A percentile compares a stretch with the other conserved stretches of the same genome.
phyloP scores from a whole-genome alignment of 1,284 basidiomycete genomes.

The Mycena citricolor region DNA sequence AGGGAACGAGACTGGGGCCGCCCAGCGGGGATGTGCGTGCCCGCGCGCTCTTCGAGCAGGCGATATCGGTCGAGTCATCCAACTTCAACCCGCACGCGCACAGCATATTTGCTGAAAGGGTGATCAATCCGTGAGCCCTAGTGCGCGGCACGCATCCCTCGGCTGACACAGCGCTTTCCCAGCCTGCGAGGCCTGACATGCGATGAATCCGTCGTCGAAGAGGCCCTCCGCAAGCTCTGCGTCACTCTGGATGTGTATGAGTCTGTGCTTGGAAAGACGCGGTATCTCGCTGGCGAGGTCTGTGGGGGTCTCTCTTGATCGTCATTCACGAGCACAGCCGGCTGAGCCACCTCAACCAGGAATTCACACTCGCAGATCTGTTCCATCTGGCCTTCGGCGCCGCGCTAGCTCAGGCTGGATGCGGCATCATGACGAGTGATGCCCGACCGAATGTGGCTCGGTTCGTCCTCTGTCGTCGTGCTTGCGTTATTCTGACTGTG shows the following conservation, averaged over 20 bases:
- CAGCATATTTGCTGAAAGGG: conserved; percentile 34
- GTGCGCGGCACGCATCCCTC: not conserved
- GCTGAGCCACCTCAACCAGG: not conserved
- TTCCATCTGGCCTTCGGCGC: conserved; percentile 28
- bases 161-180: conserved; percentile 2
- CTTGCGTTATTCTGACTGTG: no score
- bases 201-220: conserved; percentile 33
- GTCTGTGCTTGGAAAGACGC: conserved; percentile 47
- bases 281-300: conserved; percentile 52
- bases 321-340: no score
- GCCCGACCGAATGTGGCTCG: conserved; percentile 35
- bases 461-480: no score
- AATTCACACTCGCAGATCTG: conserved; percentile 12
- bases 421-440: conserved; percentile 33
- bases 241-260: conserved; percentile 43
- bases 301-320: conserved; percentile 19
- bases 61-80: conserved; percentile 11
- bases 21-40: not conserved
- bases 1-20: conserved; percentile 18
- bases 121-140: conserved; percentile 26
- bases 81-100: conserved; percentile 40
- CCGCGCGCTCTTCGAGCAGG: conserved; percentile 11
- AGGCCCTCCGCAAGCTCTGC: conserved; percentile 32
- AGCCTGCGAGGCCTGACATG: conserved; percentile 15
- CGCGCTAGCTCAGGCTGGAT: conserved; percentile 30